Conservation (phyloP, 208 protist species). For the Crithidia fasciculata region DNA sequence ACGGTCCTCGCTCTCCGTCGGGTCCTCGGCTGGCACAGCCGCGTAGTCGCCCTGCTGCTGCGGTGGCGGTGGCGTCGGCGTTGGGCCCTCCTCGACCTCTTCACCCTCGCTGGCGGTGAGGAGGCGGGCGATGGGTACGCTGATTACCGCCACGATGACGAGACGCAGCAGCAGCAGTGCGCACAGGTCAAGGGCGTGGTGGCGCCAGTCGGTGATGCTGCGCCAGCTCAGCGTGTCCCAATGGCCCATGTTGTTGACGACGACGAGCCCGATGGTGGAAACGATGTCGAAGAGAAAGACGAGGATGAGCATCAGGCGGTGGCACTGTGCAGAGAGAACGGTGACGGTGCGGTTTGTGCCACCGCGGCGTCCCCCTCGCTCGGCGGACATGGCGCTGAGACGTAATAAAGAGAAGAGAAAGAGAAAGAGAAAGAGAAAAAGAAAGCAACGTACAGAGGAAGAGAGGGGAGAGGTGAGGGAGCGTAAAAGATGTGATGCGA, state of each 20-base stretch:
- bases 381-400: conserved; percentile 21
- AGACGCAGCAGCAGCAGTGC: conserved; percentile 32
- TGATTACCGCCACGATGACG: conserved; percentile 15
- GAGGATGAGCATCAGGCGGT: conserved; percentile 25
- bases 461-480: too few species aligned
- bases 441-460: background rate
- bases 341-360: conserved; percentile 28
- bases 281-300: conserved; percentile 30
- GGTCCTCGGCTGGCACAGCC: conserved; percentile 9
- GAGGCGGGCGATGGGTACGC: conserved; percentile 9
- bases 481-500: background rate
- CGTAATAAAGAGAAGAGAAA: conserved; percentile 1
- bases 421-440: conserved; percentile 11
- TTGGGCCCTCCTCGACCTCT: conserved; percentile 7
- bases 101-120: conserved; percentile 12
- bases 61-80: conserved; percentile 3
- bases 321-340: conserved; percentile 22
- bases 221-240: conserved; percentile 21
- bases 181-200: conserved; percentile 27
- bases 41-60: conserved; percentile 18
- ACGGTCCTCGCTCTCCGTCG: background rate
- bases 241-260: conserved; percentile 15
- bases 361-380: conserved; percentile 17
- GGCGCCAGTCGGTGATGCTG: conserved; percentile 25
- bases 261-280: conserved; percentile 17